Conservation (phyloP, 2,329 filamentous ascomycete genomes). For the Fusarium xylarioides region DNA sequence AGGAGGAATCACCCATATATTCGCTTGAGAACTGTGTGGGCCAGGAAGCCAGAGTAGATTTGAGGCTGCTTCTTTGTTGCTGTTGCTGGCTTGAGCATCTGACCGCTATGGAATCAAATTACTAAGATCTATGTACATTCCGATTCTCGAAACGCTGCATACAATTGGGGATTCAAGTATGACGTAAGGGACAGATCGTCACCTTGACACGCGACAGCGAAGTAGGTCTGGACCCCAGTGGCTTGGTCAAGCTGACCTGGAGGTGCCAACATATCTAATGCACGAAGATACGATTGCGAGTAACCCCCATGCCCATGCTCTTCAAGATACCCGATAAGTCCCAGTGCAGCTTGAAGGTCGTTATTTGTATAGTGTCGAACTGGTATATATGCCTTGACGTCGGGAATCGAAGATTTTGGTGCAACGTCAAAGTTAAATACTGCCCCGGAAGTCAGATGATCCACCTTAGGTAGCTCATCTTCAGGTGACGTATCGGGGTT, state of each 20-base stretch:
- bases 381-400: neutral
- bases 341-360: neutral
- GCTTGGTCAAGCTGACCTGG: neutral
- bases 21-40: conserved; percentile 8
- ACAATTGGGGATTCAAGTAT: neutral
- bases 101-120: neutral
- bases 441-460: neutral
- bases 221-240: neutral
- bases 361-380: neutral
- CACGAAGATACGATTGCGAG: neutral
- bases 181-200: neutral
- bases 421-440: neutral
- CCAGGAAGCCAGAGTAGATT: conserved; percentile 1
- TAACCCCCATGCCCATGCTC: neutral
- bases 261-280: neutral
- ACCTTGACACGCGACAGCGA: neutral
- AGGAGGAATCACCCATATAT: conserved; percentile 24
- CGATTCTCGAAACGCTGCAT: neutral
- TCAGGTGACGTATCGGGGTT: neutral
- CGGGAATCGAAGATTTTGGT: neutral
- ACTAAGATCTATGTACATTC: neutral
- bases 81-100: neutral
- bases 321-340: neutral
- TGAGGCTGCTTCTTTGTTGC: too few relatives aligned
- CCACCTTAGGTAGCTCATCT: neutral